phyloP scores from a whole-genome alignment of 352 stramenopile genomes.

The Pythium coloratum region DNA sequence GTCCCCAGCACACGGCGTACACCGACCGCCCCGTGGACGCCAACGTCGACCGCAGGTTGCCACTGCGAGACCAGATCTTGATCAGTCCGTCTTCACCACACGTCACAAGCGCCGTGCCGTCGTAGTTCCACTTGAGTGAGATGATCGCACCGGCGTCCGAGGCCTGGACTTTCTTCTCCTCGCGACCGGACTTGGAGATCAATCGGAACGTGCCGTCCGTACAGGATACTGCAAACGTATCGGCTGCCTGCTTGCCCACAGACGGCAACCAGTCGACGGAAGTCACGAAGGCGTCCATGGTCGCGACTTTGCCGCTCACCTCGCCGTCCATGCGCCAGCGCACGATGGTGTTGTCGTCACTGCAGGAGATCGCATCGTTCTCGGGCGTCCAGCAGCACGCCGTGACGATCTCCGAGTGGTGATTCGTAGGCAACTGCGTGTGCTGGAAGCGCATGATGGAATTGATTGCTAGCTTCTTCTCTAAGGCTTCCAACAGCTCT shows the following conservation, averaged over 20 bases:
- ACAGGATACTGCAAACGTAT: slow-evolving; percentile 89
- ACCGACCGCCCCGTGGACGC: slow-evolving; percentile 78
- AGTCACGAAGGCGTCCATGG: slow-evolving; percentile 78
- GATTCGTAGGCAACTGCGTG: slow-evolving; percentile 65
- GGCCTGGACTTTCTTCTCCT: slow-evolving; percentile 91
- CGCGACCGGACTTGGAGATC: slow-evolving; percentile 86
- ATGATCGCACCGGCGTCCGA: slow-evolving; percentile 86
- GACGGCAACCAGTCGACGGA: slow-evolving; percentile 81
- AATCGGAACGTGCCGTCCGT: slow-evolving; percentile 90
- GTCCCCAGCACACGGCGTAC: slow-evolving; percentile 90
- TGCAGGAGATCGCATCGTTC: slow-evolving; percentile 88
- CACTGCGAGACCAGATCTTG: slow-evolving; percentile 91
- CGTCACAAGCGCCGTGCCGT: slow-evolving; percentile 90
- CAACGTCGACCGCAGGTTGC: slow-evolving; percentile 87
- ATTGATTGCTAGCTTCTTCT: not conserved
- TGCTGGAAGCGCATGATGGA: slow-evolving; percentile 74
- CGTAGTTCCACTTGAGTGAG: slow-evolving; percentile 91
- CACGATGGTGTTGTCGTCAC: slow-evolving; percentile 82
- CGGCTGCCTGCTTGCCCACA: slow-evolving; percentile 75
- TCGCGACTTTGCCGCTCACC: slow-evolving; percentile 66
- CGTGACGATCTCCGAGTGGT: slow-evolving; percentile 83
- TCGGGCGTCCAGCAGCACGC: slow-evolving; percentile 87
- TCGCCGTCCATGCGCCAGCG: slow-evolving; percentile 87
- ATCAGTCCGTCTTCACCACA: slow-evolving; percentile 92
- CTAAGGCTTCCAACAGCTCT: not conserved